Conservation (phyloP, 306 rosid species). For the Cucumis cinereus region DNA sequence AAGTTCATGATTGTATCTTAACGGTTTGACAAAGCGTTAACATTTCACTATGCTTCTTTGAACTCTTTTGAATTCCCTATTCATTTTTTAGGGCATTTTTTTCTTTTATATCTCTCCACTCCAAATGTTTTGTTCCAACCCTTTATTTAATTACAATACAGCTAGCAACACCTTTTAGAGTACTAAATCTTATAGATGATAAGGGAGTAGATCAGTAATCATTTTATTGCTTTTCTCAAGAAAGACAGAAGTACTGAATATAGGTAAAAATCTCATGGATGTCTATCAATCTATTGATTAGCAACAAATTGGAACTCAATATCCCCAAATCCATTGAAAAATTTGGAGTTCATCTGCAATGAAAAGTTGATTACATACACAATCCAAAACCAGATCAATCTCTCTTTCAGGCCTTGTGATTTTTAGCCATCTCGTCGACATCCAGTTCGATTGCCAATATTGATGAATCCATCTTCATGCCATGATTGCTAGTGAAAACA, state of each 20-base stretch:
- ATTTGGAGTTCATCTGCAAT: slow-evolving; percentile 3
- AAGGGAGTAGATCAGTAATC: background rate
- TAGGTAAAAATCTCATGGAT: background rate
- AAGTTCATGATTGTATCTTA: too few relatives aligned
- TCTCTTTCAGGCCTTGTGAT: slow-evolving; percentile 44
- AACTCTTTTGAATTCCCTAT: too few relatives aligned
- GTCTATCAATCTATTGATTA: background rate
- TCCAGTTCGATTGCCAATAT: slow-evolving; percentile 78
- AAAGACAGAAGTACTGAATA: background rate
- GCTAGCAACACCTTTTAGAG: too few relatives aligned
- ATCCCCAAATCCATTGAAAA: slow-evolving; percentile 6
- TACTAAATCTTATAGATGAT: too few relatives aligned
- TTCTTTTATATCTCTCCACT: too few relatives aligned
- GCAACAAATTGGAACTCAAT: background rate
- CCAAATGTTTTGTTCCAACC: too few relatives aligned
- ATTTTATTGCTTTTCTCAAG: background rate
- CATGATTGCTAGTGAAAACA: slow-evolving; percentile 29
- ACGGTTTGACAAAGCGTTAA: too few relatives aligned
- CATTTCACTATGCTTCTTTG: too few relatives aligned
- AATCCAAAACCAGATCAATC: slow-evolving; percentile 16
- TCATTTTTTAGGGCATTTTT: too few relatives aligned
- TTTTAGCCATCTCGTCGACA: slow-evolving; percentile 80
- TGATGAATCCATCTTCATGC: slow-evolving; percentile 62
- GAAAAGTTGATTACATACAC: slow-evolving; percentile 6
- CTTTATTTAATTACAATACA: too few relatives aligned